A percentile compares a stretch with the other conserved stretches of the same genome.
Conservation (phyloP, 768 basidiomycete species). For the Xanthoconium stramineum region DNA sequence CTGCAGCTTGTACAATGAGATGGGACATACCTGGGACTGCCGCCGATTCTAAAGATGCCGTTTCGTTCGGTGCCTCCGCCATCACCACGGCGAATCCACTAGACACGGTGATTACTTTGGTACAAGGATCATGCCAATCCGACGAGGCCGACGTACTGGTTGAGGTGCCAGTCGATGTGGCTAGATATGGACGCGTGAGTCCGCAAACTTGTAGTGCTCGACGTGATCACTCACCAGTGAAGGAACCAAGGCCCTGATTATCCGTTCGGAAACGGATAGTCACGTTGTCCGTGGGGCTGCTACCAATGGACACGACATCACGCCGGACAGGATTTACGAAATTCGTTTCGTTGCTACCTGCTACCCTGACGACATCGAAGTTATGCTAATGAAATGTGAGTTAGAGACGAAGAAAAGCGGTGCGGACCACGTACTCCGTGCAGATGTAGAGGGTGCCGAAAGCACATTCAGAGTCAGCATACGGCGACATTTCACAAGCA, state of each 20-base stretch:
- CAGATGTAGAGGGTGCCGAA: conserved; percentile 38
- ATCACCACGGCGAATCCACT: conserved; percentile 25
- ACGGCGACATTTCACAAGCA: not conserved
- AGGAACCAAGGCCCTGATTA: conserved; percentile 55
- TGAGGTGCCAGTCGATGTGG: conserved; percentile 21
- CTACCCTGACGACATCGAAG: conserved; percentile 33
- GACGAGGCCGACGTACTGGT: conserved; percentile 8
- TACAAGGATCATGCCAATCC: not conserved
- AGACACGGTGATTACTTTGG: not conserved
- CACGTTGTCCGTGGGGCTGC: conserved; percentile 38
- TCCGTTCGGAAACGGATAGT: conserved; percentile 60
- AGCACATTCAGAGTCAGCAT: not conserved
- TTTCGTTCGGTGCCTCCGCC: conserved; percentile 20
- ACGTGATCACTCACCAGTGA: not conserved
- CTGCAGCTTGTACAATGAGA: not conserved
- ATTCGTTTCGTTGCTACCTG: conserved; percentile 29
- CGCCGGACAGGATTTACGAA: conserved; percentile 35
- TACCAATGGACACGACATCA: conserved; percentile 29
- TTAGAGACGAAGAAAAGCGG: not conserved
- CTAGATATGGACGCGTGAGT: not conserved
- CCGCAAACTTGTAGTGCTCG: not conserved
- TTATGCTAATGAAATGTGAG: conserved; percentile 23
- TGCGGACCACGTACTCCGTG: conserved; percentile 34
- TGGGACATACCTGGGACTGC: conserved; percentile 20
- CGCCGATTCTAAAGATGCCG: conserved; percentile 4